phyloP scores from a whole-genome alignment of 176 grass and related monocot genomes.

The Bromus sterilis region DNA sequence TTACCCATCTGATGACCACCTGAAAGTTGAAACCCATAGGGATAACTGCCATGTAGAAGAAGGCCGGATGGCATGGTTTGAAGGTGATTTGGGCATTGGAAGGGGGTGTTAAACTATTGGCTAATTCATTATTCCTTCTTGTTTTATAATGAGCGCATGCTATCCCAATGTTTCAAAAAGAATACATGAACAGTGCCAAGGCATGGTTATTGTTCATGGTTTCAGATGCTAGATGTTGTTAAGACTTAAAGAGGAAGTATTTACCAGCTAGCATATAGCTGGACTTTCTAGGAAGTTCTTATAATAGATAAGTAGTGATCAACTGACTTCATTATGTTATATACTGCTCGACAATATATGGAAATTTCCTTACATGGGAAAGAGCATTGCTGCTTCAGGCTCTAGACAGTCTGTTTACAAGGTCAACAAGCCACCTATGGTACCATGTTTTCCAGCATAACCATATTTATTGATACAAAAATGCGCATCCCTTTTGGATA shows the following conservation, averaged over 20 bases:
- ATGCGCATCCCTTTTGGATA: neutral
- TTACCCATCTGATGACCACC: neutral
- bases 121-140: neutral
- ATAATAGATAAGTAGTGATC: neutral
- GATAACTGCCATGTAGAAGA: neutral
- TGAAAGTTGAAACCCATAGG: neutral
- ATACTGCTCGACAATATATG: neutral
- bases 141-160: neutral
- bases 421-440: neutral
- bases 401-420: constrained; percentile 17
- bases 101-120: neutral
- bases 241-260: neutral
- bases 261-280: neutral
- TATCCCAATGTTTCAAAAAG: neutral
- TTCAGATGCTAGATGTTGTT: constrained; percentile 4
- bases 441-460: neutral
- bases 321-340: neutral
- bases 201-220: neutral
- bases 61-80: neutral
- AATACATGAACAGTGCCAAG: neutral
- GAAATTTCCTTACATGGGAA: neutral
- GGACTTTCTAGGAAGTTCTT: neutral
- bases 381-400: neutral
- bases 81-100: neutral
- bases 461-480: neutral